Conservation (phyloP, 306 rosid genomes). For the Oemleria cerasiformis region DNA sequence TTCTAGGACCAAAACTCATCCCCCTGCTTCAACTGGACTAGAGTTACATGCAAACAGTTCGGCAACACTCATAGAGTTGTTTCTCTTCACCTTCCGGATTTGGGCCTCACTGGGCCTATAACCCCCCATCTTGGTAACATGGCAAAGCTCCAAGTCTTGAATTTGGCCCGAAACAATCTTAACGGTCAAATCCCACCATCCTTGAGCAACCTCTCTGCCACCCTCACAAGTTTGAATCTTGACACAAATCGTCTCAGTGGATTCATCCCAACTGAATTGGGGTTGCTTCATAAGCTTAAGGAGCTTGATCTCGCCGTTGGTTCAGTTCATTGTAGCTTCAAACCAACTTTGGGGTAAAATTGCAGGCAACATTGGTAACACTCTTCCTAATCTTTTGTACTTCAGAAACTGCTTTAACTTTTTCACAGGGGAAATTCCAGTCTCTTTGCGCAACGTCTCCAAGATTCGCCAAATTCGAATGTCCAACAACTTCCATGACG, state of each 20-base stretch:
- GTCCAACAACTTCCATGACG: conserved; percentile 51
- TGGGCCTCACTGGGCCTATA: conserved; percentile 45
- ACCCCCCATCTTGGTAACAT: conserved; percentile 48
- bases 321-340: conserved; percentile 45
- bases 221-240: conserved; percentile 42
- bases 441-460: conserved; percentile 65
- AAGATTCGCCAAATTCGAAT: conserved; percentile 46
- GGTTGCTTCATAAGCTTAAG: conserved; percentile 41
- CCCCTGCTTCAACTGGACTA: conserved; percentile 62
- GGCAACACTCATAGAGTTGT: too few relatives aligned
- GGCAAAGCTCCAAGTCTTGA: conserved; percentile 48
- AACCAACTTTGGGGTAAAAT: conserved; percentile 70
- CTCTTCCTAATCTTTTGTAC: conserved; percentile 50
- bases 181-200: conserved; percentile 44
- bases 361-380: conserved; percentile 47
- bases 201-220: conserved; percentile 55
- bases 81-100: conserved; percentile 48
- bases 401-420: conserved; percentile 55
- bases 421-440: conserved; percentile 63
- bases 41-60: conserved; percentile 58
- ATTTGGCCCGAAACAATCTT: conserved; percentile 42
- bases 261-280: conserved; percentile 42
- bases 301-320: conserved; percentile 51
- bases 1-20: conserved; percentile 45
- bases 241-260: conserved; percentile 62